Evolutionary conservation across 257 asterid genomes (phyloP), one percentile per base, ranked within the genome.

Genomic region (Gentiana macrophylla): DNA sequence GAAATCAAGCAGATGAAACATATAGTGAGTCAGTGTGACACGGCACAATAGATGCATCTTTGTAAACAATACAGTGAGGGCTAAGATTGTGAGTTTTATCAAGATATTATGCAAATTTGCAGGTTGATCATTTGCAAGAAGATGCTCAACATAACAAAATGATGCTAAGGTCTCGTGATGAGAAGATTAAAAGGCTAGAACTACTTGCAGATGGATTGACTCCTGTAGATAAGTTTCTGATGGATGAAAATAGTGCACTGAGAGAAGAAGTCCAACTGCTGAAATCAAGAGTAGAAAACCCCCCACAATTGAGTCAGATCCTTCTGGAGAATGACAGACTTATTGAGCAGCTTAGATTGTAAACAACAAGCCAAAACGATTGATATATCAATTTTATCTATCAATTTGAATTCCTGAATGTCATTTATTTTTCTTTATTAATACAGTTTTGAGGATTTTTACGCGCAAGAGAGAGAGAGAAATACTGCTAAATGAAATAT

Each of bases 91-190:
- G 24, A n/a, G 12, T 9, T 6, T 6, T 53, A 33, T 12, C 41
- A 9, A 49, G 45, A 15, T 52, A 7, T 35, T 45, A 36, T 56
- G 50, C 36, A 24, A 49, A 53, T 11, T 64, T 73, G 67, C 78
- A 81, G 90, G 76, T 62, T 77, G 72, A 77, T 52, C 85, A 77
- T 55, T 76, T 53, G 59, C 73, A 72, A 60, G 80, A 77, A 70
- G 90, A 81, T 76, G 69, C 72, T 66, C 79, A 72, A 45, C 72
- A 53, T 44, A 60, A 76, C 50, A 79, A 79, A 67, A 72, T 75
- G 80, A 70, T 74, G 63, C 71, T 84, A 63, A 74, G 71, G 55
- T 67, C 77, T 63, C 80, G 72, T n/a, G 84, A 84, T 32, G 85
- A 75, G 64, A 79, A 70, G 77, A 76, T 75, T 60, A 78, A 73